These are phyloP conservation scores for Ogataea sp. DNA, from an alignment of 805 yeast genomes.

Conservation along the genomic window DNA sequence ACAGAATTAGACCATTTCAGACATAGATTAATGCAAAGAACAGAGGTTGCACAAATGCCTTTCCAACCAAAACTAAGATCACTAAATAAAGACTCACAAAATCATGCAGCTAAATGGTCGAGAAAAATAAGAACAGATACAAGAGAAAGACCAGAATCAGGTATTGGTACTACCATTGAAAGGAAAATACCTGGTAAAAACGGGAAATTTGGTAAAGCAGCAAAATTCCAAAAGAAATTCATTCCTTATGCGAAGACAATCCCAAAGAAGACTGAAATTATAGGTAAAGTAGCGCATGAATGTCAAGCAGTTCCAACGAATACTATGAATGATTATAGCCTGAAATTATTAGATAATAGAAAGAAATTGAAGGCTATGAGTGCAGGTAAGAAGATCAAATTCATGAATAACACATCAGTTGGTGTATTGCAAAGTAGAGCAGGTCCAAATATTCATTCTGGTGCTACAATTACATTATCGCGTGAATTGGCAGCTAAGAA, in stretches of 20 bases:
- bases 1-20: constrained; percentile 62
- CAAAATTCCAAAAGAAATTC: constrained; percentile 17
- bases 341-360: constrained; percentile 44
- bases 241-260: constrained; percentile 83
- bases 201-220: constrained; percentile 1
- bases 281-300: constrained; percentile 88
- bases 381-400: constrained; percentile 41
- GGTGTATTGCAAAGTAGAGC: constrained; percentile 86
- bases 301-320: constrained; percentile 81
- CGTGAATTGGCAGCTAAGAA: constrained; percentile 45
- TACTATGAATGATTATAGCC: constrained; percentile 53
- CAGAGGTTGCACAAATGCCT: constrained; percentile 45
- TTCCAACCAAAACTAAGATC: constrained; percentile 40
- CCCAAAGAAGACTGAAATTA: constrained; percentile 77
- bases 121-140: constrained; percentile 15
- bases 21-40: constrained; percentile 42
- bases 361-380: constrained; percentile 21
- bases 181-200: constrained; percentile 8
- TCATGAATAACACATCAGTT: constrained; percentile 58
- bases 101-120: constrained; percentile 25
- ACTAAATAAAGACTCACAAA: constrained; percentile 26
- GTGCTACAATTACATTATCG: constrained; percentile 63
- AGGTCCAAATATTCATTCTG: constrained; percentile 69
- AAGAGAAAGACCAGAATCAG: constrained; percentile 19
- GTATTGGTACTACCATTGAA: constrained; percentile 22